Percentiles rank a stretch among this genome's conserved stretches.
Evolutionary conservation across 805 yeast species (phyloP).

Genomic region (Saturnispora besseyi): DNA sequence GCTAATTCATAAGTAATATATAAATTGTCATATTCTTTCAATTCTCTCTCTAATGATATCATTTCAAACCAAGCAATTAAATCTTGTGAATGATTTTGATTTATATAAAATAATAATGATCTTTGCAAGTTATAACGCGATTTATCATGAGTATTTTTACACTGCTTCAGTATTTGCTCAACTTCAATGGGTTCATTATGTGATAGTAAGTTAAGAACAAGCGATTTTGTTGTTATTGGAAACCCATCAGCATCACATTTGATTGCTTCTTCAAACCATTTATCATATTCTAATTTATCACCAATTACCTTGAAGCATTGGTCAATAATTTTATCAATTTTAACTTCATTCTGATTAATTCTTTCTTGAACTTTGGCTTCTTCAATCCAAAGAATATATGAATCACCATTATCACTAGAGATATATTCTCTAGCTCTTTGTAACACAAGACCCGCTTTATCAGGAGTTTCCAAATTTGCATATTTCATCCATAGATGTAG

Average conservation of each 20-base stretch:
- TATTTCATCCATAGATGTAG: constrained; percentile 59
- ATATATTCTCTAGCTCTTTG: constrained; percentile 52
- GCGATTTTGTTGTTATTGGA: constrained; percentile 41
- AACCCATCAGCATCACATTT: constrained; percentile 38
- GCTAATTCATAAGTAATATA: constrained; percentile 46
- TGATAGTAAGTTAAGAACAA: constrained; percentile 31
- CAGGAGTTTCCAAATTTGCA: constrained; percentile 35
- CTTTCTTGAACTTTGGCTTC: constrained; percentile 64
- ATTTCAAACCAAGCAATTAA: constrained; percentile 41
- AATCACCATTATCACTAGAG: constrained; percentile 31
- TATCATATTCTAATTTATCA: constrained; percentile 29
- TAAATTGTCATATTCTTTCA: constrained; percentile 24
- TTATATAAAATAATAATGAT: constrained; percentile 38
- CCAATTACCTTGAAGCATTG: constrained; percentile 38
- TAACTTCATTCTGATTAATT: constrained; percentile 32
- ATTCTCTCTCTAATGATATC: constrained; percentile 29
- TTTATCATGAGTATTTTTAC: constrained; percentile 26
- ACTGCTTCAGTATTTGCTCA: background rate
- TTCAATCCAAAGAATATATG: constrained; percentile 55
- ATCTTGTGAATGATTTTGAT: constrained; percentile 39
- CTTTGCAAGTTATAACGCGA: constrained; percentile 32
- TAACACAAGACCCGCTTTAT: constrained; percentile 45
- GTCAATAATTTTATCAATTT: constrained; percentile 38
- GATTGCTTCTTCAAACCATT: constrained; percentile 53
- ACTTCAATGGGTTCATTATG: background rate